Base-by-base conservation (phyloP, 305 asterid species). In the Rubia peregrina region DNA sequence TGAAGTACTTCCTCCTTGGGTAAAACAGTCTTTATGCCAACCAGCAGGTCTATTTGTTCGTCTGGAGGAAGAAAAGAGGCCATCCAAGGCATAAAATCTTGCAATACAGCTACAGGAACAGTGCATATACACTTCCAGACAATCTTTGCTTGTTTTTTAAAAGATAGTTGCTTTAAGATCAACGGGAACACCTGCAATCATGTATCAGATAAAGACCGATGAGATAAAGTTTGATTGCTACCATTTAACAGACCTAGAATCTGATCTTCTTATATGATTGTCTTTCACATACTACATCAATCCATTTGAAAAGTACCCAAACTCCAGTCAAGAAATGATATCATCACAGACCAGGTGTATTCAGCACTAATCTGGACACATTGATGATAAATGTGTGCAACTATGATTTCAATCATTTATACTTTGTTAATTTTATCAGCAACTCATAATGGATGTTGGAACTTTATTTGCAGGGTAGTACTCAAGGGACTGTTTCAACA, bases 91-190 rank as follows among this genome's bases (percentile, higher is more conserved):
- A 92, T 79, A 76, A 90, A 85, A 16, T 90, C 97, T 84, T 92
- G 90, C 71, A 90, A 83, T 51, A 92, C 77, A 51, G 83, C 75
- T 75, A 84, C 65, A 69, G 97, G 98, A 77, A 92, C 85, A 71
- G 86, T 85, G 81, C 98, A 90, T 70, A 92, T 85, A 63, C 84
- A 90, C 86, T 77, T 95, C 95, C 96, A 88, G 63, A 90, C 90
- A 48, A 92, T 87, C 82, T 85, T 86, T 74, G 86, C 88, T 82
- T 92, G 98, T 80, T 90, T 87, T 69, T 85, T 78, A 7, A 82
- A 72, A 51, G 89, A 72, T 75, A 90, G 84, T 43, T 84, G 75
- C 79, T 88, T 72, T 80, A 77, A 73, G 80, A 92, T 72, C 83
- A 85, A 79, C 61, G 96, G 92, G 67, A 92, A 92, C 71, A 90